Evolutionary conservation across 106 monocot genomes (phyloP).

Genomic region (Dioscorea alata): DNA sequence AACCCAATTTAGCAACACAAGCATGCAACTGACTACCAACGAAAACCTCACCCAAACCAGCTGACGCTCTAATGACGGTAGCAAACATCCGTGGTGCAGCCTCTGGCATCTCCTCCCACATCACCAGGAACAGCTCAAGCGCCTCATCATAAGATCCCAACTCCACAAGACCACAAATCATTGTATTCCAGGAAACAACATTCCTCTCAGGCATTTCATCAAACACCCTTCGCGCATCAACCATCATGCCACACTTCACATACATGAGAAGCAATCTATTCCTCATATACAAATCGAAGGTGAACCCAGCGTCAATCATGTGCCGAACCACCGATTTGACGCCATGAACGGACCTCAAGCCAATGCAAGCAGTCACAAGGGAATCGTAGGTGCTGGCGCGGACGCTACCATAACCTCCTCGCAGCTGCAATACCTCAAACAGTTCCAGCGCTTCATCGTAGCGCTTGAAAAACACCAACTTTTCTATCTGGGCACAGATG

Average conservation of each 20-base stretch:
- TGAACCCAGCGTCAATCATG: constrained; percentile 40
- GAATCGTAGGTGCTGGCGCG: constrained; percentile 49
- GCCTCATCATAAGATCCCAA: constrained; percentile 41
- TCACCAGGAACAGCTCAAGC: constrained; percentile 40
- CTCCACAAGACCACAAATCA: constrained; percentile 62
- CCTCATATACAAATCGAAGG: constrained; percentile 63
- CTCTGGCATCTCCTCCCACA: constrained; percentile 38
- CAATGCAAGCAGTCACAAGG: constrained; percentile 55
- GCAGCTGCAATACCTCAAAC: constrained; percentile 52
- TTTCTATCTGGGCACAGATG: constrained; percentile 48
- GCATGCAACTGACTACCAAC: constrained; percentile 60
- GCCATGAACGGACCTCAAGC: constrained; percentile 27
- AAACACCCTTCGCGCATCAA: constrained; percentile 58
- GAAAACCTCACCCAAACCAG: constrained; percentile 26
- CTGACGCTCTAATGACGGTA: constrained; percentile 33
- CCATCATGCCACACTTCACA: constrained; percentile 61
- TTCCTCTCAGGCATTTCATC: constrained; percentile 59
- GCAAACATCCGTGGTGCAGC: constrained; percentile 37
- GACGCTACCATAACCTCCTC: background rate
- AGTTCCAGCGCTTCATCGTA: constrained; percentile 70
- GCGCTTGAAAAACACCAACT: constrained; percentile 47
- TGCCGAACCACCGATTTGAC: constrained; percentile 45
- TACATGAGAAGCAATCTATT: constrained; percentile 65
- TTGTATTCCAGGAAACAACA: constrained; percentile 50
- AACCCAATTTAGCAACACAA: constrained; percentile 26